Conservation (phyloP, 2,329 filamentous ascomycete species). For the Cephalotrichum gorgonifer region DNA sequence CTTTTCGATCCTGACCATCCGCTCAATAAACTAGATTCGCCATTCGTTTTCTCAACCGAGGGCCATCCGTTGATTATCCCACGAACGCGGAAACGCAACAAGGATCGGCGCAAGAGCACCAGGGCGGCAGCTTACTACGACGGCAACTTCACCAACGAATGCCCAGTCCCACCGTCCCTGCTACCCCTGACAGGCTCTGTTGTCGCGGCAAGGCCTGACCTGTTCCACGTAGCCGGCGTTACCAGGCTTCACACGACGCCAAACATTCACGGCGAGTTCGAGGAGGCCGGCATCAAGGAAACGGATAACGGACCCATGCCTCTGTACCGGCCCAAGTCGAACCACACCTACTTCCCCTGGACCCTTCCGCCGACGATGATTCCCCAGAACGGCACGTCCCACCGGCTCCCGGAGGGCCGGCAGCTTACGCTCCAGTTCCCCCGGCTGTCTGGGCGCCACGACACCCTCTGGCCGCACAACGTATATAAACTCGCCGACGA, state of each 20-base stretch:
- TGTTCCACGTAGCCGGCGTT: slow-evolving; percentile 83
- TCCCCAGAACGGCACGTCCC: slow-evolving; percentile 67
- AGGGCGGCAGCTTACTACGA: slow-evolving; percentile 22
- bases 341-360: slow-evolving; percentile 87
- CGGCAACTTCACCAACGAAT: slow-evolving; percentile 45
- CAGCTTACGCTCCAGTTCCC: slow-evolving; percentile 59
- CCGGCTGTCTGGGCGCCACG: slow-evolving; percentile 27
- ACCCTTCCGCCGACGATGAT: slow-evolving; percentile 70
- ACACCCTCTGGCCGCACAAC: slow-evolving; percentile 26
- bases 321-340: slow-evolving; percentile 46
- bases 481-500: slow-evolving; percentile 11
- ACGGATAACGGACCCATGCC: slow-evolving; percentile 28
- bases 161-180: slow-evolving; percentile 49
- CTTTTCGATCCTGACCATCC: slow-evolving; percentile 81
- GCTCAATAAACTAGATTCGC: slow-evolving; percentile 73
- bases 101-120: slow-evolving; percentile 4
- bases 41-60: slow-evolving; percentile 92
- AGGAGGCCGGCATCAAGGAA: slow-evolving; percentile 31
- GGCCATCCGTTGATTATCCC: slow-evolving; percentile 88
- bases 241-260: slow-evolving; percentile 73
- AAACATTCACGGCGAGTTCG: slow-evolving; percentile 40
- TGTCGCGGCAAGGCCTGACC: slow-evolving; percentile 66
- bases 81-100: slow-evolving; percentile 8
- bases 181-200: slow-evolving; percentile 66
- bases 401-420: slow-evolving; percentile 57